Evolutionary conservation across 2,329 filamentous ascomycete species (phyloP).

Genomic region (Chaetomium sp.): DNA sequence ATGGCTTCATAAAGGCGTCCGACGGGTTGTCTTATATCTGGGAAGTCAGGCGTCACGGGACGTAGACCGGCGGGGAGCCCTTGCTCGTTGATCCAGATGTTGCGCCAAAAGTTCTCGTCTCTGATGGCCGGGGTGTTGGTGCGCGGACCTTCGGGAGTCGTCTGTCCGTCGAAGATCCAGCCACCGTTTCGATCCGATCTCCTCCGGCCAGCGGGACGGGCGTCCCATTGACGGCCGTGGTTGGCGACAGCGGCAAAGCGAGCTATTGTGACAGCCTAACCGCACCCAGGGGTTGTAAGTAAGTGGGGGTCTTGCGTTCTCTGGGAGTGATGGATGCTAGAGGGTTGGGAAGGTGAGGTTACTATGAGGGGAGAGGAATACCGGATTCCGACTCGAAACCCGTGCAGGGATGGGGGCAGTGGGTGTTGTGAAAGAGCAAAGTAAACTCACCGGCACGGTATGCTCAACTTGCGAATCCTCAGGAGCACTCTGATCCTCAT

Average conservation of each 20-base stretch:
- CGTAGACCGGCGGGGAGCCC: not conserved
- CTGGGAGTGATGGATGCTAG: too few relatives aligned
- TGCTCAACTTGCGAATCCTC: not conserved
- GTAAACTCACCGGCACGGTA: not conserved
- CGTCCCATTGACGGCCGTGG: not conserved
- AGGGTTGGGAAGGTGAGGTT: too few relatives aligned
- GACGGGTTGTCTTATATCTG: not conserved
- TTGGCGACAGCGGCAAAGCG: not conserved
- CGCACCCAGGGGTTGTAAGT: not conserved
- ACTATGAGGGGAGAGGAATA: too few relatives aligned
- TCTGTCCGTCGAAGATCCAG: not conserved
- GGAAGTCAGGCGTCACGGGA: not conserved
- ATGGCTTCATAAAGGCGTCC: not conserved
- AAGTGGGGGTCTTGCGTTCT: not conserved
- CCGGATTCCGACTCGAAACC: too few relatives aligned
- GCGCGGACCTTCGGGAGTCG: not conserved
- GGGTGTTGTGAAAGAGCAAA: not conserved
- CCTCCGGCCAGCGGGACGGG: too few relatives aligned
- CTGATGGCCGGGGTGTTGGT: not conserved
- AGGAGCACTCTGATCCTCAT: not conserved
- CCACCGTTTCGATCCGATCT: not conserved
- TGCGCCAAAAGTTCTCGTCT: not conserved
- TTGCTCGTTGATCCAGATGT: not conserved
- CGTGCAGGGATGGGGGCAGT: too few relatives aligned
- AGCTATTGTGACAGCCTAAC: not conserved